Evolutionary conservation across 148 eudicot species (phyloP).

Genomic region (Rhododendron henanense): DNA sequence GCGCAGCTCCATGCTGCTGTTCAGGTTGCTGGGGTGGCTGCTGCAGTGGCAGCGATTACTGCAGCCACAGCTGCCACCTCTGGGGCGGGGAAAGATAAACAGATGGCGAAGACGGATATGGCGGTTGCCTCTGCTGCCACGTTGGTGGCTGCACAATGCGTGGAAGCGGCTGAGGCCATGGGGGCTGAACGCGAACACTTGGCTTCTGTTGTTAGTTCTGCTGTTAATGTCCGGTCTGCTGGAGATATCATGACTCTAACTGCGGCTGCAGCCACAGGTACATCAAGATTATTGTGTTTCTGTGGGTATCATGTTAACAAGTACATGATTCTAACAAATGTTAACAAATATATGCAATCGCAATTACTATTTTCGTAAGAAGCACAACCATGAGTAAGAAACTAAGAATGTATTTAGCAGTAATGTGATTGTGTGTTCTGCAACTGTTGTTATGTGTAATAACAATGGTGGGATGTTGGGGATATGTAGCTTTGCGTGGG

Average conservation of each 20-base stretch:
- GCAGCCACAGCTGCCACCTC: conserved; percentile 84
- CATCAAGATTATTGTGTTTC: not conserved
- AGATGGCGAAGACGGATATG: conserved; percentile 73
- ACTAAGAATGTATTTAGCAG: not conserved
- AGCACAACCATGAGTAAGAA: not conserved
- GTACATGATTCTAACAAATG: not conserved
- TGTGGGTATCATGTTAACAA: not conserved
- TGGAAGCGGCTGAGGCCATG: conserved; percentile 91
- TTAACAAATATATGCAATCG: not conserved
- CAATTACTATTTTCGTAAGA: not conserved
- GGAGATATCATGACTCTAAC: conserved; percentile 97
- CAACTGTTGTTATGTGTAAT: not conserved
- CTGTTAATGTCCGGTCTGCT: conserved; percentile 81
- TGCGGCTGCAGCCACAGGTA: conserved; percentile 94
- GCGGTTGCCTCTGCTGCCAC: conserved; percentile 97
- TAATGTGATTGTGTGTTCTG: not conserved
- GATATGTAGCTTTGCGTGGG: conserved; percentile 75
- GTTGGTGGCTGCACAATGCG: conserved; percentile 95
- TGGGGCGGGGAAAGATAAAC: conserved; percentile 59
- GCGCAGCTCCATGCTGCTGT: conserved; percentile 94
- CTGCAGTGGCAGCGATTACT: conserved; percentile 90
- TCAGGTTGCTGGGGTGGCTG: conserved; percentile 92
- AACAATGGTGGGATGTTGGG: not conserved
- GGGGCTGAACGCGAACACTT: conserved; percentile 90
- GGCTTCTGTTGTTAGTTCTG: conserved; percentile 81